Evolutionary conservation across 192 early-diverging fungal genomes (phyloP), one percentile per base, ranked within the genome.

Genomic region (Coemansia sp.): DNA sequence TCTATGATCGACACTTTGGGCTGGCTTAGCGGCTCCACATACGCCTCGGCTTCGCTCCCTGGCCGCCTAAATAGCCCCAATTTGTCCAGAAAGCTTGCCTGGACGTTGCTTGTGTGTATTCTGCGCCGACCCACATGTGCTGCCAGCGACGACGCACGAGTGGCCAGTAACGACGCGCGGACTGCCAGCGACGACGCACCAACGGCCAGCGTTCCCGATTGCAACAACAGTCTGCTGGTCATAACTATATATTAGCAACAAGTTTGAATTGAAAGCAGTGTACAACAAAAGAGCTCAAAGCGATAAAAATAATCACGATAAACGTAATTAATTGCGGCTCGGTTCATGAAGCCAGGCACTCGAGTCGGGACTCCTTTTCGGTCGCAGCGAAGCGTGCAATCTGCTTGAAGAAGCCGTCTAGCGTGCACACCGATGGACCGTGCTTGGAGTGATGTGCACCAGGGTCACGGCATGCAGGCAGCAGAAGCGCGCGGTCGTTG

Each of bases 371-470:
- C 25, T 82, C 79, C 10, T 60, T 58, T 12, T 74, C 63, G 61
- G 59, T 69, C 19, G 71, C 38, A 0, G 72, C 67, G 57, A 71
- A 75, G 48, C 63, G 68, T 11, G 74, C 74, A 5, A 74, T 42
- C 58, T 77, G 74, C 71, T 74, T 74, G 49, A 78, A 78, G 55
- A 82, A 82, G 53, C 72, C 80, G 50, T 82, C 80, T 1, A 82
- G 75, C 7, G 80, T 82, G 34, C 80, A 82, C 28, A 73, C 64
- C 0, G 69, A 37, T 5, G 74, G 28, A 14, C 80, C 80, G 2
- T 78, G 60, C 48, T 51, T 34, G 4, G 70, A 15, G 25, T 82
- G 80, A 65, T 82, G 80, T 1, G 71, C 71, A 20, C 80, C 80
- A 4, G 74, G 75, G 55, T 73, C 80, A 47, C 55, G 66, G 54